These are phyloP conservation scores for Penicillium sp. DNA, from an alignment of 2,329 filamentous ascomycete species.

Conservation along the genomic window DNA sequence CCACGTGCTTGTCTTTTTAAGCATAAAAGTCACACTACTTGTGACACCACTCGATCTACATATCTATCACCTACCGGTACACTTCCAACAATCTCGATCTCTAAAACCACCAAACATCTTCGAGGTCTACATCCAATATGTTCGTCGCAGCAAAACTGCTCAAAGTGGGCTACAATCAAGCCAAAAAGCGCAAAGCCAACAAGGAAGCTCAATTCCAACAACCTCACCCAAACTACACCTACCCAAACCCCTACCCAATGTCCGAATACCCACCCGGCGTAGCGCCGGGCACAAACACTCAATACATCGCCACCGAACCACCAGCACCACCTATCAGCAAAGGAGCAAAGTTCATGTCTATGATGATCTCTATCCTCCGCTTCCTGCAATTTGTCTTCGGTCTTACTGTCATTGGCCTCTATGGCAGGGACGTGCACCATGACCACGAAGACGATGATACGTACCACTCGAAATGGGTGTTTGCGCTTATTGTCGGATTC, in stretches of 20 bases:
- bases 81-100: background rate
- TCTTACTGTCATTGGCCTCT: slow-evolving; percentile 75
- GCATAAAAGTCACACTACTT: background rate
- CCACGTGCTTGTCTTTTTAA: background rate
- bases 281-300: slow-evolving; percentile 15
- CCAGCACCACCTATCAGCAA: slow-evolving; percentile 13
- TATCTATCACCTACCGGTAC: background rate
- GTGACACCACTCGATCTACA: background rate
- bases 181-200: slow-evolving; percentile 32
- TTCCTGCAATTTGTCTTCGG: slow-evolving; percentile 75
- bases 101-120: background rate
- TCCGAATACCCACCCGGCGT: slow-evolving; percentile 20
- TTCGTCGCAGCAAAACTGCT: slow-evolving; percentile 30
- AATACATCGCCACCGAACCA: slow-evolving; percentile 1
- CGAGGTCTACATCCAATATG: slow-evolving; percentile 1
- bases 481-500: slow-evolving; percentile 68
- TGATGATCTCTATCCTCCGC: slow-evolving; percentile 55
- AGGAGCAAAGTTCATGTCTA: slow-evolving; percentile 3
- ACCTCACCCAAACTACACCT: slow-evolving; percentile 13
- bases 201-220: slow-evolving; percentile 22
- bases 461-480: slow-evolving; percentile 73
- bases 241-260: slow-evolving; percentile 20
- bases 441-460: slow-evolving; percentile 48
- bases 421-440: slow-evolving; percentile 63
- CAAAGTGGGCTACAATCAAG: slow-evolving; percentile 28